phyloP scores from a whole-genome alignment of 345 rosid genomes.

The Salix caprea region DNA sequence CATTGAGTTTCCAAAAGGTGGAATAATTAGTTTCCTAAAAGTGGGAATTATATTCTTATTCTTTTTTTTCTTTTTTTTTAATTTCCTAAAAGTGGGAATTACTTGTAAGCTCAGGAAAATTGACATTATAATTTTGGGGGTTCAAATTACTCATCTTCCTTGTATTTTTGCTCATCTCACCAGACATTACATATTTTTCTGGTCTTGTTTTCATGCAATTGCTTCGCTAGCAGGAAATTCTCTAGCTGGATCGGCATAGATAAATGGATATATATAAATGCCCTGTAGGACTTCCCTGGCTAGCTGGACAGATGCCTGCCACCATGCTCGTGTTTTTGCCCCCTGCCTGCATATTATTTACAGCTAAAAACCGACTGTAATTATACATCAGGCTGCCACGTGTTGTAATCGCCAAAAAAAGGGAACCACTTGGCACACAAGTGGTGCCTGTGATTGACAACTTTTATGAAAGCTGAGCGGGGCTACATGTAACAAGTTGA shows the following conservation, averaged over 20 bases:
- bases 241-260: constrained; percentile 1
- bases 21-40: not conserved
- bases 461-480: not conserved
- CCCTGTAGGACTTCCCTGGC: constrained; percentile 15
- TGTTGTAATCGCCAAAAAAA: not conserved
- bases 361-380: constrained; percentile 6
- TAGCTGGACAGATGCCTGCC: constrained; percentile 25
- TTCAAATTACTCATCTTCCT: not conserved
- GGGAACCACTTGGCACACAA: not conserved
- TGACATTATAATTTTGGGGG: not conserved
- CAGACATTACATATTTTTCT: not conserved
- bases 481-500: not conserved
- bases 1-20: not conserved
- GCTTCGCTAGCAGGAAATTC: constrained; percentile 27
- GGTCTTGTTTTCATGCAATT: not conserved
- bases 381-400: not conserved
- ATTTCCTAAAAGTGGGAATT: not conserved
- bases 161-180: not conserved
- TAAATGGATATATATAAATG: constrained; percentile 4
- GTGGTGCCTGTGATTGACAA: not conserved
- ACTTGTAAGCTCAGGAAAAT: not conserved
- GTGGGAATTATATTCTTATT: not conserved
- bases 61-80: no score
- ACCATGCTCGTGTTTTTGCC: constrained; percentile 1
- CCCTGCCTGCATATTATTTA: constrained; percentile 11